Base-by-base conservation (phyloP, 78 protist species). In the Guillardia theta region DNA sequence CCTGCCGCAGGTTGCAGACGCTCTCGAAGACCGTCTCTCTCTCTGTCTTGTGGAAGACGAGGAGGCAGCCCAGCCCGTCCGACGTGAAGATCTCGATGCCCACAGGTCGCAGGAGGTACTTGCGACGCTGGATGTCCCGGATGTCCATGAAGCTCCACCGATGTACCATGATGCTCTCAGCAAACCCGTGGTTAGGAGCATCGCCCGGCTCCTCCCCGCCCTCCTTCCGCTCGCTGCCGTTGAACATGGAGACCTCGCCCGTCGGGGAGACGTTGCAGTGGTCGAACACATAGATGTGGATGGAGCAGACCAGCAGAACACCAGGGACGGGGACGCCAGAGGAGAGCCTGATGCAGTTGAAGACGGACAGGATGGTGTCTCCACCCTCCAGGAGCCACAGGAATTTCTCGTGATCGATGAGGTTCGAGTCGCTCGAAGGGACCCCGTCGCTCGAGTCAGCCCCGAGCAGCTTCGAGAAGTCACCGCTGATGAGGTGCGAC, bases 21-120 rank as follows among this genome's bases (percentile, higher is more conserved):
- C 36, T 70, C 46, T 70, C 83, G 83, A 24, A 70, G 45, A 70
- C 83, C 46, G 15, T 43, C 4, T 70, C 83, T 36, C 83, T 36
- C 83, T 70, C 36, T 6, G 83, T 3, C 41, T 70, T 70, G 83
- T 70, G 83, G 83, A 70, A 70, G 83, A 70, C 36, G 83, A 70
- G 83, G 36, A 70, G 41, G 83, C 83, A 70, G 41, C 36, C 36
- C 21, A 70, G 83, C 12, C 83, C 83, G 83, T 70, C 83, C 27
- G 33, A 33, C 36, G 22, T 22, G 83, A 70, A 70, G 45, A 70
- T 12, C 41, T 70, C 83, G 21, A 70, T 12, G 5, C 83, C 83
- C 41, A 70, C 83, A 15, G 83, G 83, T 6, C 83, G 33, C 21
- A 70, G 41, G 10, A 70, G 83, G 83, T 70, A 70, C 83, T 70